Base-by-base conservation (phyloP, 306 rosid species). In the Lathyrus sativus region DNA sequence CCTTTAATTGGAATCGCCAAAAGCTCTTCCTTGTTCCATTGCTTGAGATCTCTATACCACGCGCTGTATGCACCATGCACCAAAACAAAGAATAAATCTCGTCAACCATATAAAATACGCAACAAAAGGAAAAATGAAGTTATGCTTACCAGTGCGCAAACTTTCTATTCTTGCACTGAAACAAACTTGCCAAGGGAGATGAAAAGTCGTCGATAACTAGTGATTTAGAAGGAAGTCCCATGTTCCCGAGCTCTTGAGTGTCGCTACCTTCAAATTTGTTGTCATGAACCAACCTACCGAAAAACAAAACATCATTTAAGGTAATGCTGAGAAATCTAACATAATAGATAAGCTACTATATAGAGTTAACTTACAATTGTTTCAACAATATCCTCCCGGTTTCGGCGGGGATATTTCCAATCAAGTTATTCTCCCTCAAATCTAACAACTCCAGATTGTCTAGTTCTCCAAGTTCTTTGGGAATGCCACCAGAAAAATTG, bases 401-500 rank as follows among this genome's bases (percentile, higher is more conserved):
- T 78, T 80, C 87, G 67, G 71, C 73, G 5, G 97, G 96, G 62
- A 90, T 76, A 48, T 56, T 68, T 77, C 96, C 97, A 58, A 77
- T 75, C 45, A 88, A 85, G 70, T 78, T 77, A 74, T 90, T 93
- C 43, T 67, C 88, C 80, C 92, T 84, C 74, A 95, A 77, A 80
- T 95, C 96, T 78, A 90, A 67, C 66, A 81, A 66, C 73, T 88
- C 88, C 71, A 95, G 73, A 72, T 78, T 82, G 61, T 66, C 42
- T 53, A 93, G 89, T 58, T 65, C 79, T 74, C 81, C 95, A 59
- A 90, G 74, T 76, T 90, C 96, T 72, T 79, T 79, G 56, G 96
- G 97, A 79, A 95, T 80, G 65, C 74, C 71, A 42, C 95, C 99
- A 68, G 77, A 81, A 62, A 95, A 85, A 29, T 61, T 72, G 70